phyloP scores from a whole-genome alignment of 2,329 filamentous ascomycete genomes.

The Boeremia exigua region DNA sequence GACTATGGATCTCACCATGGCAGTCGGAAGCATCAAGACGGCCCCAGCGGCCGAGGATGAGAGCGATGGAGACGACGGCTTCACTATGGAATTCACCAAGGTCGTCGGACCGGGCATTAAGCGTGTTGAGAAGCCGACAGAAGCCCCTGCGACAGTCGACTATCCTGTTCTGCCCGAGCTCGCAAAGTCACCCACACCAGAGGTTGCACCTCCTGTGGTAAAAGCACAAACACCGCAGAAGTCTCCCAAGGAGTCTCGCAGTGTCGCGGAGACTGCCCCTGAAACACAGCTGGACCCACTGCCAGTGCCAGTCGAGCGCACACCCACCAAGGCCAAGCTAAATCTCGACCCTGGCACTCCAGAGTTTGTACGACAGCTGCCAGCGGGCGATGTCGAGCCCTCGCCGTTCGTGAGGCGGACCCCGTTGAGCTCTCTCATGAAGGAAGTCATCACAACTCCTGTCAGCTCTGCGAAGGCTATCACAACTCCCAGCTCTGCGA shows the following conservation, averaged over 20 bases:
- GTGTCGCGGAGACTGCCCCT: conserved; percentile 8
- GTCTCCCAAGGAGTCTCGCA: conserved; percentile 32
- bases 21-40: conserved; percentile 45
- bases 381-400: conserved; percentile 42
- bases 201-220: conserved; percentile 1
- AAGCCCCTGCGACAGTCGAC: conserved; percentile 20
- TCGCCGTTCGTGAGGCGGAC: conserved; percentile 43
- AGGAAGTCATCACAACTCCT: conserved; percentile 33
- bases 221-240: conserved; percentile 33
- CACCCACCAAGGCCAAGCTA: conserved; percentile 35
- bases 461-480: conserved; percentile 21
- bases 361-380: conserved; percentile 33
- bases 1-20: conserved; percentile 51
- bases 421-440: conserved; percentile 28
- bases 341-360: conserved; percentile 39
- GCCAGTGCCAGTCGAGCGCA: conserved; percentile 11
- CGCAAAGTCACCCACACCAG: conserved; percentile 8
- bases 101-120: conserved; percentile 54
- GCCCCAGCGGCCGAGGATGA: conserved; percentile 13
- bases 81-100: conserved; percentile 61
- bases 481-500: conserved; percentile 29
- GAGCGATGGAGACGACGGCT: conserved; percentile 45
- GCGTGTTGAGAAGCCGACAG: conserved; percentile 21
- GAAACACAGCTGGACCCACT: conserved; percentile 18
- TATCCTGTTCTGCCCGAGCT: conserved; percentile 12